Percentiles rank a stretch among this genome's conserved stretches.
phyloP scores from a whole-genome alignment of 2,329 filamentous ascomycete species.

The Dothideomycetes sp. region DNA sequence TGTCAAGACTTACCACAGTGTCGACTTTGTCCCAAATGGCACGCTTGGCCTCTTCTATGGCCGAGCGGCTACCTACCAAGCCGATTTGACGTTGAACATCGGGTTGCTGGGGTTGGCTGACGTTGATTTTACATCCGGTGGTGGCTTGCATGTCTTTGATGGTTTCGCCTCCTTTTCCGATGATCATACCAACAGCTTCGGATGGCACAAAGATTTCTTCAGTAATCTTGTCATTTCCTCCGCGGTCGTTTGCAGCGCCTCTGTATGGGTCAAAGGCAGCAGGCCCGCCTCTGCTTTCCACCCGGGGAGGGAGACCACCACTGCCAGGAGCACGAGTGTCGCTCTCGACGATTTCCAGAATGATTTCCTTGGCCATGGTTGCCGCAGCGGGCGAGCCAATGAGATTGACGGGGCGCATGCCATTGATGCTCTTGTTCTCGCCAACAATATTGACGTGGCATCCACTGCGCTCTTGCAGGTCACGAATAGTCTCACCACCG shows the following conservation, averaged over 20 bases:
- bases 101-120: constrained; percentile 69
- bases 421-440: constrained; percentile 87
- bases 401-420: constrained; percentile 78
- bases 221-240: constrained; percentile 59
- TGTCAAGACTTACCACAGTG: constrained; percentile 44
- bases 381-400: constrained; percentile 71
- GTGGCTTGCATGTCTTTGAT: constrained; percentile 87
- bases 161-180: constrained; percentile 85
- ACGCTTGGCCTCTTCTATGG: constrained; percentile 70
- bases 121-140: constrained; percentile 91
- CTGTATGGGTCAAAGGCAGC: constrained; percentile 24
- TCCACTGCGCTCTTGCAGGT: constrained; percentile 83
- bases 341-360: constrained; percentile 90
- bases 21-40: constrained; percentile 91
- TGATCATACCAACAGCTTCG: constrained; percentile 92
- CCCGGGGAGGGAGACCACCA: background rate
- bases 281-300: constrained; percentile 21
- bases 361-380: constrained; percentile 71
- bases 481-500: constrained; percentile 84
- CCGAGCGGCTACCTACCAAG: constrained; percentile 66
- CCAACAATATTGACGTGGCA: constrained; percentile 94
- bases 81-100: constrained; percentile 81
- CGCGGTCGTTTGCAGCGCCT: constrained; percentile 32
- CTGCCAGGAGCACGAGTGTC: constrained; percentile 46
- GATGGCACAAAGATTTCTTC: constrained; percentile 80